These are phyloP conservation scores for Datisca glomerata DNA, from an alignment of 306 rosid species.

Conservation along the genomic window DNA sequence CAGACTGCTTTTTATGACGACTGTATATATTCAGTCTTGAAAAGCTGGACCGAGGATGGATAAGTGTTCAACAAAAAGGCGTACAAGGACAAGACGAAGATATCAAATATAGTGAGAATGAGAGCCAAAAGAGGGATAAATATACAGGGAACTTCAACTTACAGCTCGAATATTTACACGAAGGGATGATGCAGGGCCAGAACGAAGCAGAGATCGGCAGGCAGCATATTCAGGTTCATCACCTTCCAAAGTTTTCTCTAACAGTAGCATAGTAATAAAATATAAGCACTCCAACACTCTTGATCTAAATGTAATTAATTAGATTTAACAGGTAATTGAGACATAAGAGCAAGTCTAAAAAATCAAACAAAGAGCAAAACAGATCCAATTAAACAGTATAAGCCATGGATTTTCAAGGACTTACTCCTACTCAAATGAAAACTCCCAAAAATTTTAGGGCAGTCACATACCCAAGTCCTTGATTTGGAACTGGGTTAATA, in stretches of 20 bases:
- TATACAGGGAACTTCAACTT: constrained; percentile 22
- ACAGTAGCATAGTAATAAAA: not conserved
- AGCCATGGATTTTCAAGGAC: too few species aligned
- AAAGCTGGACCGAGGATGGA: not conserved
- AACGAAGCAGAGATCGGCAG: constrained; percentile 73
- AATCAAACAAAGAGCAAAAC: not conserved
- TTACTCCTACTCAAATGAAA: not conserved
- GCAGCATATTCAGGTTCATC: constrained; percentile 49
- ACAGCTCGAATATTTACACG: constrained; percentile 79
- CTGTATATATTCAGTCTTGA: not conserved
- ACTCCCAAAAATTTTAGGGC: not conserved
- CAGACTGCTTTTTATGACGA: not conserved
- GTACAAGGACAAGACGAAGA: not conserved
- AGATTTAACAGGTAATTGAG: not conserved
- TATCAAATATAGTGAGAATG: constrained; percentile 3
- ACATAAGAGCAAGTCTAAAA: not conserved
- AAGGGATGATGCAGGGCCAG: constrained; percentile 87
- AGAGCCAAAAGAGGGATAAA: constrained; percentile 5
- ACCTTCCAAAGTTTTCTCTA: constrained; percentile 55
- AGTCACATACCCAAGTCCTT: constrained; percentile 58
- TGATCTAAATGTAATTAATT: not conserved
- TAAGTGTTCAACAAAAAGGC: not conserved
- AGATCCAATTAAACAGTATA: too few species aligned
- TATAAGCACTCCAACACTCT: not conserved
- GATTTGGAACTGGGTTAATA: constrained; percentile 71